These are phyloP conservation scores for Plasmopara muralis DNA, from an alignment of 352 stramenopile species.

Conservation along the genomic window DNA sequence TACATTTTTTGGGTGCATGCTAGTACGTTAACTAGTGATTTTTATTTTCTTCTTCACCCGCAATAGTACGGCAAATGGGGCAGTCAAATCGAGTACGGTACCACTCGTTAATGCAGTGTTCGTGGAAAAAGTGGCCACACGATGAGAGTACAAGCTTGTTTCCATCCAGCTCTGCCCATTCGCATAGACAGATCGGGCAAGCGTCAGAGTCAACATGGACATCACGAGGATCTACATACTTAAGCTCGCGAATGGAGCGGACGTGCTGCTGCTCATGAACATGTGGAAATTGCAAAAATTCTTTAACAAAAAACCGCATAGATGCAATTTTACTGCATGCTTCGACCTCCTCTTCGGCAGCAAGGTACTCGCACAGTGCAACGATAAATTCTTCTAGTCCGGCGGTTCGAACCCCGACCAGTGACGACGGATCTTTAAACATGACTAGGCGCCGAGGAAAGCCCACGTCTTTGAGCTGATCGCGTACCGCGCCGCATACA, in stretches of 20 bases:
- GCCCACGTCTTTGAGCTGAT: constrained; percentile 58
- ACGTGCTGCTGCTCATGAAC: constrained; percentile 79
- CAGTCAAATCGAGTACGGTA: constrained; percentile 84
- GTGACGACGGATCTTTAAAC: constrained; percentile 56
- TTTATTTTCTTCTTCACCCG: constrained; percentile 36
- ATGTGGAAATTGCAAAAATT: constrained; percentile 78
- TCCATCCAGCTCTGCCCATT: constrained; percentile 78
- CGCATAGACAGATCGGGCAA: constrained; percentile 77
- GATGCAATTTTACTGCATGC: constrained; percentile 62
- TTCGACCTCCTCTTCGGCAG: constrained; percentile 36
- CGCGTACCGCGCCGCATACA: constrained; percentile 44
- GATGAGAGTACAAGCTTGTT: constrained; percentile 75
- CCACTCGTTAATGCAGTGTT: constrained; percentile 87
- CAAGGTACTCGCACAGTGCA: constrained; percentile 65
- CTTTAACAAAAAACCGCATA: constrained; percentile 67
- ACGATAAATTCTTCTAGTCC: constrained; percentile 77
- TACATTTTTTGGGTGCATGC: not conserved
- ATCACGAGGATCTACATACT: constrained; percentile 79
- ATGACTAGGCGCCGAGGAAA: constrained; percentile 71
- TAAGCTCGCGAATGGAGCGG: constrained; percentile 71
- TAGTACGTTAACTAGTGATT: not conserved
- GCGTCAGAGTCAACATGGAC: constrained; percentile 75
- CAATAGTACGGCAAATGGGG: constrained; percentile 83
- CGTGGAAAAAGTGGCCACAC: constrained; percentile 83
- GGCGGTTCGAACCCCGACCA: constrained; percentile 57